Conservation (phyloP, 1,139 yeast species). For the Torulaspora pretoriensis region DNA sequence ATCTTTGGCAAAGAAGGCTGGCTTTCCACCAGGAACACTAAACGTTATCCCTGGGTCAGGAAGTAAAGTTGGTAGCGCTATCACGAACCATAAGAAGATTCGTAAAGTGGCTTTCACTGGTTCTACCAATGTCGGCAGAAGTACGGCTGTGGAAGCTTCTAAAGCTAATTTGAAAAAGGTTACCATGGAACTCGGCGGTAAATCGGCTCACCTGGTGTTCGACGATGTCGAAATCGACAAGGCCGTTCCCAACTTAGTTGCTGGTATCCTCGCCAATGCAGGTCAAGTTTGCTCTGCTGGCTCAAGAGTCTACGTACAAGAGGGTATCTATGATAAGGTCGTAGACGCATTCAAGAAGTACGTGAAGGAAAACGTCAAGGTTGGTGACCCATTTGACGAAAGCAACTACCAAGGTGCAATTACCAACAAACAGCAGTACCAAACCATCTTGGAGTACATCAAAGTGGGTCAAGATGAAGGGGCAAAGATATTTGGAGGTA, state of each 20-base stretch:
- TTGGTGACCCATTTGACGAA: slow-evolving; percentile 72
- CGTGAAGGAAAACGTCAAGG: slow-evolving; percentile 49
- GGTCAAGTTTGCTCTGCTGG: slow-evolving; percentile 90
- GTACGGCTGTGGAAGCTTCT: slow-evolving; percentile 67
- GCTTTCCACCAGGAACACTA: slow-evolving; percentile 75
- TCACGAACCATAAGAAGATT: slow-evolving; percentile 62
- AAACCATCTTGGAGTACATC: slow-evolving; percentile 65
- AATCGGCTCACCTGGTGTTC: slow-evolving; percentile 74
- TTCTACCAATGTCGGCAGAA: slow-evolving; percentile 70
- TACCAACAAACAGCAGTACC: slow-evolving; percentile 64
- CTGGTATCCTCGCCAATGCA: slow-evolving; percentile 70
- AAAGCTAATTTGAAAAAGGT: slow-evolving; percentile 67
- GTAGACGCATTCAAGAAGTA: slow-evolving; percentile 55
- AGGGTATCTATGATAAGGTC: slow-evolving; percentile 63
- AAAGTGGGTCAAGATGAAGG: slow-evolving; percentile 67
- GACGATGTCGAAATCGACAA: slow-evolving; percentile 63
- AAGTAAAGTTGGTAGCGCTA: slow-evolving; percentile 66
- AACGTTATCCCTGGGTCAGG: slow-evolving; percentile 77
- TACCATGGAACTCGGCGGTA: slow-evolving; percentile 82
- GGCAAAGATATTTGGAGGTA: slow-evolving; percentile 66
- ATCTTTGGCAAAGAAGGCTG: slow-evolving; percentile 59
- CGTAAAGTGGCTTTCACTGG: slow-evolving; percentile 84
- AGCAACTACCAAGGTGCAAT: slow-evolving; percentile 70
- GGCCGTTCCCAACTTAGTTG: slow-evolving; percentile 55
- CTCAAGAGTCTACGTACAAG: slow-evolving; percentile 76